These are phyloP conservation scores for Populus euphratica DNA, from an alignment of 345 rosid genomes.

Conservation along the genomic window DNA sequence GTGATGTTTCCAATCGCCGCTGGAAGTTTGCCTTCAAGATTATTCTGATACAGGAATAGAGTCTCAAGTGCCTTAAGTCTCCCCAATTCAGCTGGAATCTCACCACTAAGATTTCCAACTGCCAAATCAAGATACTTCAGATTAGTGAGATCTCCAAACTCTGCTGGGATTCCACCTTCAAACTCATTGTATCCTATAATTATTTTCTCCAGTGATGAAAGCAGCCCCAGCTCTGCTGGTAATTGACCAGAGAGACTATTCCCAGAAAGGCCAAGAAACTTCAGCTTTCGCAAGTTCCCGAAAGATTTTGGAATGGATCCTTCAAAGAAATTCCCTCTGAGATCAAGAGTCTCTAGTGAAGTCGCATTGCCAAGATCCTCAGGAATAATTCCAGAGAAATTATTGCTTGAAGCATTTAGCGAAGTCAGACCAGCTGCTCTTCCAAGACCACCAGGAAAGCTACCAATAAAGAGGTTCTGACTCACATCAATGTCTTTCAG, in stretches of 20 bases:
- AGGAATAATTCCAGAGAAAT: slow-evolving; percentile 61
- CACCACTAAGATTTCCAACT: slow-evolving; percentile 63
- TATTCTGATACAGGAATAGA: slow-evolving; percentile 63
- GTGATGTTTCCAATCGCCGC: slow-evolving; percentile 57
- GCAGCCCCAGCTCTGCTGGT: slow-evolving; percentile 68
- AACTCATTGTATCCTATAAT: slow-evolving; percentile 85
- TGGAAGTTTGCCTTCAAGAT: slow-evolving; percentile 64
- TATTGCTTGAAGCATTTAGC: slow-evolving; percentile 84
- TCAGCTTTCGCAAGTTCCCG: slow-evolving; percentile 60
- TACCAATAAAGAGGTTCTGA: slow-evolving; percentile 60
- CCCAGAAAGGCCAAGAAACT: slow-evolving; percentile 83
- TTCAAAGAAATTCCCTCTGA: slow-evolving; percentile 79
- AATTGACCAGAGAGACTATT: slow-evolving; percentile 77
- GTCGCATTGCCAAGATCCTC: slow-evolving; percentile 69
- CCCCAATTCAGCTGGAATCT: slow-evolving; percentile 72
- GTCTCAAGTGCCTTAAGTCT: slow-evolving; percentile 59
- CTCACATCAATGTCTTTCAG: slow-evolving; percentile 60
- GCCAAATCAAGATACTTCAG: slow-evolving; percentile 86
- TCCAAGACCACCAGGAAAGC: slow-evolving; percentile 53
- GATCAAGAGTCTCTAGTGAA: slow-evolving; percentile 66
- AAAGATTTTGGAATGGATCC: slow-evolving; percentile 69
- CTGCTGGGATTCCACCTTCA: slow-evolving; percentile 64
- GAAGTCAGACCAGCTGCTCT: slow-evolving; percentile 47
- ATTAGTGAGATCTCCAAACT: slow-evolving; percentile 61
- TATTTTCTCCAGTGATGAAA: slow-evolving; percentile 62